phyloP scores from a whole-genome alignment of 1,284 basidiomycete species.

The Melampsora americana region DNA sequence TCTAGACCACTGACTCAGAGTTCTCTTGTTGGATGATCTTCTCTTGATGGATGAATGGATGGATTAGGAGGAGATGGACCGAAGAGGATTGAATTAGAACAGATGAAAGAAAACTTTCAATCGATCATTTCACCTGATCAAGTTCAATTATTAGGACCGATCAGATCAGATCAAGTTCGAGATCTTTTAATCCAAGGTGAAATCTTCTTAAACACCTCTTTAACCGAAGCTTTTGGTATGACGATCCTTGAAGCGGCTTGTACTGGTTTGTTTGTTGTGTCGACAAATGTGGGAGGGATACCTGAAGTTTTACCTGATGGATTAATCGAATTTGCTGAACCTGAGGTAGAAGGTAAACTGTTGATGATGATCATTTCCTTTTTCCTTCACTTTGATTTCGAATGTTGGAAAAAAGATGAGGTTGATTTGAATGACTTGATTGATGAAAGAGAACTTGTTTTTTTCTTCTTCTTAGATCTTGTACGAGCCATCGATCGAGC shows the following conservation, averaged over 20 bases:
- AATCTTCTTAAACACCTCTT: constrained; percentile 90
- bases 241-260: constrained; percentile 94
- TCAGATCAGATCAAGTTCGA: constrained; percentile 75
- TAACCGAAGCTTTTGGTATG: constrained; percentile 96
- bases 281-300: constrained; percentile 88
- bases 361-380: constrained; percentile 29
- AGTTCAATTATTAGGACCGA: constrained; percentile 78
- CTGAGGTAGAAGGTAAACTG: constrained; percentile 74
- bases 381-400: background rate
- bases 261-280: constrained; percentile 88
- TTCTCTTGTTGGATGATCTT: background rate
- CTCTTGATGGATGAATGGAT: background rate
- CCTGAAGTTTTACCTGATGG: constrained; percentile 90
- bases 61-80: constrained; percentile 75
- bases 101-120: constrained; percentile 83
- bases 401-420: too few species aligned
- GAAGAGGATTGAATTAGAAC: constrained; percentile 87
- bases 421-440: too few species aligned
- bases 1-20: background rate
- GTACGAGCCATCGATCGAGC: constrained; percentile 77
- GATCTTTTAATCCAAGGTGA: constrained; percentile 75
- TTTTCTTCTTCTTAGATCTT: constrained; percentile 64
- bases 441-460: too few species aligned
- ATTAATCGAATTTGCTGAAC: constrained; percentile 89
- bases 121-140: constrained; percentile 71